These are phyloP conservation scores for Suillus discolor DNA, from an alignment of 768 basidiomycete species.

Conservation along the genomic window DNA sequence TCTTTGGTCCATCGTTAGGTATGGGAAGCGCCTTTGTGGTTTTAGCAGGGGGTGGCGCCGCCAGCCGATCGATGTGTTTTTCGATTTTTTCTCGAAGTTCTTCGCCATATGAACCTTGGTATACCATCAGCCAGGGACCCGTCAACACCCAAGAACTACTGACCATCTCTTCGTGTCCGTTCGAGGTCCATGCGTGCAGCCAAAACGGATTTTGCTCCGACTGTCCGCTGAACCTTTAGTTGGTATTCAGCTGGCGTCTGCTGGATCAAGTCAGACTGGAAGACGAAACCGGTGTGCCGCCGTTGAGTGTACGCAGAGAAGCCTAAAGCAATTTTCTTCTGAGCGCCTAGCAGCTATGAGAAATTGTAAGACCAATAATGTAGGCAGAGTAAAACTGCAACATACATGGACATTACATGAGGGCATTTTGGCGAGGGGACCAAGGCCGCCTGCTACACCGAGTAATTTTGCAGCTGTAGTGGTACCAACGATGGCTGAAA, in stretches of 20 bases:
- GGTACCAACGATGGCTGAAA: conserved; percentile 98
- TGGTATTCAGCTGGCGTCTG: conserved; percentile 88
- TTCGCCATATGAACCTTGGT: conserved; percentile 75
- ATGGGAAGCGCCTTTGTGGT: conserved; percentile 91
- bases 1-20: conserved; percentile 94
- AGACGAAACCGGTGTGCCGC: conserved; percentile 96
- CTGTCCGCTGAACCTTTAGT: conserved; percentile 88
- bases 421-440: conserved; percentile 91
- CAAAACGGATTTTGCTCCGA: conserved; percentile 89
- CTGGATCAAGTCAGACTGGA: conserved; percentile 88
- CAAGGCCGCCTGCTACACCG: conserved; percentile 94
- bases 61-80: conserved; percentile 86
- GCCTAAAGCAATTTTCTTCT: conserved; percentile 89
- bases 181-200: conserved; percentile 96
- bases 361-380: not conserved
- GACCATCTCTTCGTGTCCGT: conserved; percentile 79
- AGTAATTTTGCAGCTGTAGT: conserved; percentile 98
- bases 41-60: conserved; percentile 93
- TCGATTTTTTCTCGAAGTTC: conserved; percentile 86
- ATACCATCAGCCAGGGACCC: not conserved
- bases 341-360: conserved; percentile 85
- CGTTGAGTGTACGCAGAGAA: conserved; percentile 87
- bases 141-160: conserved; percentile 17
- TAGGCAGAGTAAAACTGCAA: conserved; percentile 13
- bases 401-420: conserved; percentile 92